Evolutionary conservation across 2,329 filamentous ascomycete genomes (phyloP).

Genomic region (Nannizziopsis barbatae): DNA sequence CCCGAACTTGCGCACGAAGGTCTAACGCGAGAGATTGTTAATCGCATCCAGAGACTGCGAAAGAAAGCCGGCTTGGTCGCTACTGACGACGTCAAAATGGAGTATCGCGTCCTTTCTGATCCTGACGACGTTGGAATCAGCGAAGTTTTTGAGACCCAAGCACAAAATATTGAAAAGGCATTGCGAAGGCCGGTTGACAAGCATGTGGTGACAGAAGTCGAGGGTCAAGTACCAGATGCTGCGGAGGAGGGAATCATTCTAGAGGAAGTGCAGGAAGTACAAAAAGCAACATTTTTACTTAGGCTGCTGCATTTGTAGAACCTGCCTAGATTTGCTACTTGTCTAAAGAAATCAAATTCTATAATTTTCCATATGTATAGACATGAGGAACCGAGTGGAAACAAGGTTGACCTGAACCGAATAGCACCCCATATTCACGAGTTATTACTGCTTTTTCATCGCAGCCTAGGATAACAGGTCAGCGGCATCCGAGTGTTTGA

Average conservation of each 20-base stretch:
- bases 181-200: conserved; percentile 66
- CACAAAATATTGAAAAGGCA: conserved; percentile 60
- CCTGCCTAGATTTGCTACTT: background rate
- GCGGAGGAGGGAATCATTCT: conserved; percentile 54
- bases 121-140: conserved; percentile 64
- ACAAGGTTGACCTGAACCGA: no score
- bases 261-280: conserved; percentile 76
- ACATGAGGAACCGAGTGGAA: background rate
- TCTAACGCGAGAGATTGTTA: conserved; percentile 80
- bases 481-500: background rate
- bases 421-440: no score
- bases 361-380: background rate
- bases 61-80: conserved; percentile 87
- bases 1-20: conserved; percentile 81
- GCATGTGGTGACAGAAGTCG: conserved; percentile 49
- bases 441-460: conserved; percentile 38
- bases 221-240: conserved; percentile 45
- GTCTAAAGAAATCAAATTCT: background rate
- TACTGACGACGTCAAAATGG: conserved; percentile 92
- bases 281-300: conserved; percentile 69
- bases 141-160: conserved; percentile 57
- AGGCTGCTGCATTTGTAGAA: conserved; percentile 60
- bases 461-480: conserved; percentile 36
- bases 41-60: conserved; percentile 79
- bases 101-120: conserved; percentile 71